These are phyloP conservation scores for Trametes meyenii DNA, from an alignment of 768 basidiomycete genomes.

Conservation along the genomic window DNA sequence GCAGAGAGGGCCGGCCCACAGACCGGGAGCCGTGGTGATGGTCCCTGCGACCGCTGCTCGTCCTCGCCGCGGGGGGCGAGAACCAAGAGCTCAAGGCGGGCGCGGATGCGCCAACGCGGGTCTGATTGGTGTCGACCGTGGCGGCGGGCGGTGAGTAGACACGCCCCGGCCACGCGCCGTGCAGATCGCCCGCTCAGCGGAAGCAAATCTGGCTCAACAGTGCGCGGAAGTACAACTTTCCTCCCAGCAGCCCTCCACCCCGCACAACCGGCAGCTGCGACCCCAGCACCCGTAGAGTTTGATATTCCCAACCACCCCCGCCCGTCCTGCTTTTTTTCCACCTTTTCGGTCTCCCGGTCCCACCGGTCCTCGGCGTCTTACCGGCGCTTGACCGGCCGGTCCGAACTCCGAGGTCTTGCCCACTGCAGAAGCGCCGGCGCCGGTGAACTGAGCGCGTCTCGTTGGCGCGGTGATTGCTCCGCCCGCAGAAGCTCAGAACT, in stretches of 20 bases:
- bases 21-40: slow-evolving; percentile 8
- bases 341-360: neutral
- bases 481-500: too few species aligned
- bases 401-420: too few species aligned
- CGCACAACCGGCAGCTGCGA: slow-evolving; percentile 20
- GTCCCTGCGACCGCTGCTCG: too few species aligned
- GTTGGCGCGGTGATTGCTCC: too few species aligned
- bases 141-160: slow-evolving; percentile 26
- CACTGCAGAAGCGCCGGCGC: too few species aligned
- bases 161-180: slow-evolving; percentile 15
- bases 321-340: neutral
- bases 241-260: neutral
- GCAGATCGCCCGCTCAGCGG: slow-evolving; percentile 30
- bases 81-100: neutral
- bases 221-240: slow-evolving; percentile 26
- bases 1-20: slow-evolving; percentile 4
- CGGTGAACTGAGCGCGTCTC: too few species aligned
- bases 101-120: neutral
- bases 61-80: neutral
- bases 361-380: slow-evolving; percentile 5
- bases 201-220: slow-evolving; percentile 27
- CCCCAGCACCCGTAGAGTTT: slow-evolving; percentile 21
- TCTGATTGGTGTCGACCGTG: neutral
- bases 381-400: too few species aligned
- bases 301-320: slow-evolving; percentile 13